Evolutionary conservation across 208 protist species (phyloP), one percentile per base, ranked within the genome.

Genomic region (Acanthamoeba divionensis): DNA sequence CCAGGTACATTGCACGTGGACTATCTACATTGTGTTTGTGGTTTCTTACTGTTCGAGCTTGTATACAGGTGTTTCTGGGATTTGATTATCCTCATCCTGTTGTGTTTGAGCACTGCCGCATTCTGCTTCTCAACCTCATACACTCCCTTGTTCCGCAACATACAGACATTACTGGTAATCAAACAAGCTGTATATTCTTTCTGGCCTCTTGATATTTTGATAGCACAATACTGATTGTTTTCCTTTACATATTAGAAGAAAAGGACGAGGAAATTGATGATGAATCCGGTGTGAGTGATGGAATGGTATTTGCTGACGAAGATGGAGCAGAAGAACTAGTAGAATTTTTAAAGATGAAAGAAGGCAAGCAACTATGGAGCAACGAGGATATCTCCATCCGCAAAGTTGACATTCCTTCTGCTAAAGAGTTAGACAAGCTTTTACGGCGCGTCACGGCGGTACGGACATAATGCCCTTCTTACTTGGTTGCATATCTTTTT

Each of bases 101-200:
- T 4, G 73, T 83, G 21, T 54, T 54, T 29, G 73, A 83, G 31
- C 73, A 83, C 24, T 83, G 73, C 73, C 41, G 73, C 1, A 8
- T 83, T 45, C 73, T 83, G 2, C 73, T 83, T 8, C 73, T 83
- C 41, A 83, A 83, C 73, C 73, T 83, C 50, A 62, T 83, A 29
- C 73, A 83, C 48, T 83, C 73, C 2, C 21, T 83, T 33, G 73
- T 83, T n/a, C 50, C 63, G 1, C 73, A 83, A 8, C 21, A 62
- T 13, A 83, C 63, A 3, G 73, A 83, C 33, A 65, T 52, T 21
- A 8, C 21, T 21, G 73, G 73, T 62, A 62, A 15, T 36, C 62
- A 4, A 29, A 63, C 2, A 12, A 21, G 2, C 71, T n/a, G n/a
- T n/a, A n/a, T n/a, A n/a, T n/a, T n/a, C n/a, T n/a, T n/a, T n/a